phyloP scores from a whole-genome alignment of 352 stramenopile species.

The Pythium apleroticum region DNA sequence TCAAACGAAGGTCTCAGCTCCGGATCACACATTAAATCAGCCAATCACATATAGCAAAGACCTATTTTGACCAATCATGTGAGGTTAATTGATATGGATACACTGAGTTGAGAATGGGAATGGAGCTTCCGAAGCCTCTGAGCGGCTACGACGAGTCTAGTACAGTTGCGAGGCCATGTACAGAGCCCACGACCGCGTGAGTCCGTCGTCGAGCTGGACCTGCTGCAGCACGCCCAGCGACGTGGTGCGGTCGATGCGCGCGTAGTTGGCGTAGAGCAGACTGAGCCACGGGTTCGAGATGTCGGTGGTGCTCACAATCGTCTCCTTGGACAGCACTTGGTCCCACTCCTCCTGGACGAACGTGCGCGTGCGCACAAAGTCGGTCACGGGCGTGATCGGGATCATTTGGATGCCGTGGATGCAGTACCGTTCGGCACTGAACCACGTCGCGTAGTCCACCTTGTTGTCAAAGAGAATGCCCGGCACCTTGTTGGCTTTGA shows the following conservation, averaged over 20 bases:
- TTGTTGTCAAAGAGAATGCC: constrained; percentile 86
- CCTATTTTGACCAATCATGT: constrained; percentile 10
- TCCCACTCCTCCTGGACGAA: constrained; percentile 71
- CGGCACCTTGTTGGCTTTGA: constrained; percentile 49
- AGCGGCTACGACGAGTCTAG: constrained; percentile 3
- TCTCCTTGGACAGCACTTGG: constrained; percentile 42
- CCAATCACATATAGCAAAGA: constrained; percentile 10
- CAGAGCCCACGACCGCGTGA: constrained; percentile 80
- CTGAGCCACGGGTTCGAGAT: constrained; percentile 68
- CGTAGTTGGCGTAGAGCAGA: constrained; percentile 75
- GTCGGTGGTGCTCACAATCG: constrained; percentile 45
- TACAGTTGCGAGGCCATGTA: constrained; percentile 53
- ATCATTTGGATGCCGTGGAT: constrained; percentile 86
- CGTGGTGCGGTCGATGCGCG: constrained; percentile 36
- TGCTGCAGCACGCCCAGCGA: constrained; percentile 60
- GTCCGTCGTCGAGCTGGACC: constrained; percentile 63
- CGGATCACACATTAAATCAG: constrained; percentile 21
- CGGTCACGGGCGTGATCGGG: constrained; percentile 55
- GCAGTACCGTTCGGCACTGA: constrained; percentile 59
- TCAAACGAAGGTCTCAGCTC: not conserved
- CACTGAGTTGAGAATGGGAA: not conserved
- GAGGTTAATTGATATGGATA: not conserved
- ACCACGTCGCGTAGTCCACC: constrained; percentile 79
- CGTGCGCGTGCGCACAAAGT: constrained; percentile 50
- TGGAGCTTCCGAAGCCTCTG: not conserved